These are phyloP conservation scores for Colletotrichum sidae DNA, from an alignment of 2,329 filamentous ascomycete genomes.

Conservation along the genomic window DNA sequence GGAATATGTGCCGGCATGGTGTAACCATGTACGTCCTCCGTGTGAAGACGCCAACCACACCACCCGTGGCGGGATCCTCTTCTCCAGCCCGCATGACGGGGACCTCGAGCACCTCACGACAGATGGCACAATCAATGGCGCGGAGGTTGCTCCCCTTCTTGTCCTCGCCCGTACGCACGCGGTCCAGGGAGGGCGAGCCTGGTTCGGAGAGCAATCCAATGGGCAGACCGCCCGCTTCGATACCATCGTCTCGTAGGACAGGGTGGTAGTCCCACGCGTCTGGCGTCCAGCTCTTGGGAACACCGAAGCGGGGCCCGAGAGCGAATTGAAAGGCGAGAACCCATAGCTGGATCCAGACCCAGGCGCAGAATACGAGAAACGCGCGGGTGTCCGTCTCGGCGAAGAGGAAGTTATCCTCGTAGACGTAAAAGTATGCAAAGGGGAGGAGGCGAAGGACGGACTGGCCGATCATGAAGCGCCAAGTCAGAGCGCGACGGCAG, in stretches of 20 bases:
- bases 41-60: conserved; percentile 77
- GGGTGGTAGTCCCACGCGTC: conserved; percentile 96
- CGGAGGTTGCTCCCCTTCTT: conserved; percentile 49
- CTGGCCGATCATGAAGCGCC: conserved; percentile 90
- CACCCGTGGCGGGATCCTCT: conserved; percentile 59
- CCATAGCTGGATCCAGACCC: conserved; percentile 90
- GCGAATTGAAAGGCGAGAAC: conserved; percentile 84
- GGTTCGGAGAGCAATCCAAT: conserved; percentile 72
- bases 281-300: conserved; percentile 76
- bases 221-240: conserved; percentile 83
- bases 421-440: conserved; percentile 86
- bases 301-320: conserved; percentile 87
- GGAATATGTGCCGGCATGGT: conserved; percentile 95
- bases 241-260: conserved; percentile 82
- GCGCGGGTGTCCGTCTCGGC: conserved; percentile 74
- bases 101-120: conserved; percentile 90
- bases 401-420: conserved; percentile 83
- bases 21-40: conserved; percentile 95
- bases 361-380: conserved; percentile 74
- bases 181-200: conserved; percentile 43
- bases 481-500: conserved; percentile 89
- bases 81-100: conserved; percentile 76
- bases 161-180: conserved; percentile 48
- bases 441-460: conserved; percentile 82
- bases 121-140: conserved; percentile 93